These are phyloP conservation scores for Clonostachys chloroleuca DNA, from an alignment of 2,329 filamentous ascomycete genomes.

Conservation along the genomic window DNA sequence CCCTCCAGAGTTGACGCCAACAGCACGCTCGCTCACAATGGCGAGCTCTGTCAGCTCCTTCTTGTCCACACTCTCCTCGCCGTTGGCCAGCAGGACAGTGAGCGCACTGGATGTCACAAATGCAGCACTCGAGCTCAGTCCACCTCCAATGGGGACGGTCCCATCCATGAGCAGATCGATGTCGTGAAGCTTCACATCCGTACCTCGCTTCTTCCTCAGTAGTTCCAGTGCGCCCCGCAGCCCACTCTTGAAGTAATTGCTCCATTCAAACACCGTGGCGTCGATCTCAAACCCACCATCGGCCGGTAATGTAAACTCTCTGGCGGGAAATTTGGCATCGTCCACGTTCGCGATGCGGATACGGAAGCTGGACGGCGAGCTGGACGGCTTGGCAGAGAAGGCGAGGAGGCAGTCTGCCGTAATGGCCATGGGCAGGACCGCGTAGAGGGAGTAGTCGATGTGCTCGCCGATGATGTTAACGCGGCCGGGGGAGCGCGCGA, in stretches of 20 bases:
- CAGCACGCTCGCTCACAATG: constrained; percentile 88
- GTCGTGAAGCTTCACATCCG: constrained; percentile 51
- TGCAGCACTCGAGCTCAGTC: constrained; percentile 88
- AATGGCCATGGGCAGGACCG: constrained; percentile 93
- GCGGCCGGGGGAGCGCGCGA: constrained; percentile 85
- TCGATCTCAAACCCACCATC: constrained; percentile 73
- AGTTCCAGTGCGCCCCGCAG: constrained; percentile 77
- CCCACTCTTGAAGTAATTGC: constrained; percentile 97
- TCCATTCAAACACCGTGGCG: constrained; percentile 83
- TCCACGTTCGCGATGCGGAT: constrained; percentile 80
- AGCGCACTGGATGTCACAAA: constrained; percentile 89
- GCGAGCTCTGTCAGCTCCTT: constrained; percentile 88
- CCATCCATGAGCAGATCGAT: constrained; percentile 91
- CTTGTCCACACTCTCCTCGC: constrained; percentile 76
- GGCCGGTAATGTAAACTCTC: constrained; percentile 67
- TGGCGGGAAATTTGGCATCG: constrained; percentile 67
- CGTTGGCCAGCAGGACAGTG: constrained; percentile 83
- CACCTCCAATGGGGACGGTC: constrained; percentile 86
- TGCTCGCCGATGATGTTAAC: constrained; percentile 99
- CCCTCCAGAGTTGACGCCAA: constrained; percentile 96
- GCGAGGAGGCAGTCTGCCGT: constrained; percentile 88
- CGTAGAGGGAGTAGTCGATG: constrained; percentile 97
- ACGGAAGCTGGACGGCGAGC: constrained; percentile 46
- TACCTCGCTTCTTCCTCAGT: constrained; percentile 62
- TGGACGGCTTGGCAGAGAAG: constrained; percentile 52